phyloP scores from a whole-genome alignment of 352 stramenopile genomes.

The Phytophthora litchii region DNA sequence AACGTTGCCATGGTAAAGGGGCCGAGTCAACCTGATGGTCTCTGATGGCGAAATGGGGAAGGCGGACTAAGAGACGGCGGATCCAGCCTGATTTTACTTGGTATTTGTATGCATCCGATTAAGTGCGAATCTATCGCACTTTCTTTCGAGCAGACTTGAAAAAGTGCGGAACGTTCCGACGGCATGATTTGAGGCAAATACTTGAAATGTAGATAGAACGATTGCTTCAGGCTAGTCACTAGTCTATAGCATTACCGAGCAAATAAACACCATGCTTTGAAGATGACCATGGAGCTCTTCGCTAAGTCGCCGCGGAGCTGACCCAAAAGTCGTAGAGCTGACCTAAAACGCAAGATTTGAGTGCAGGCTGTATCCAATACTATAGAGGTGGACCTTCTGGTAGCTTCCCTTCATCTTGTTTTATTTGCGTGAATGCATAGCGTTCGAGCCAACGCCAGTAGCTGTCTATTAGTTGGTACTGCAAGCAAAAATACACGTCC shows the following conservation, averaged over 20 bases:
- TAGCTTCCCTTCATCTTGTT: conserved; percentile 39
- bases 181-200: neutral
- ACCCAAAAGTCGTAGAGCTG: too few relatives aligned
- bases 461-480: conserved; percentile 17
- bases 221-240: too few relatives aligned
- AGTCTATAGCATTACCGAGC: too few relatives aligned
- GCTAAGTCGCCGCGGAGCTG: neutral
- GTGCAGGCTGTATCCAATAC: neutral
- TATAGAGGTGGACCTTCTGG: conserved; percentile 46
- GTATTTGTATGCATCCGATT: neutral
- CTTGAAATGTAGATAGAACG: too few relatives aligned
- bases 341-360: neutral
- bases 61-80: conserved; percentile 1
- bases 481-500: conserved; percentile 1
- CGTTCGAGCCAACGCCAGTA: conserved; percentile 14
- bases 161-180: conserved; percentile 24
- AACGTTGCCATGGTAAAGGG: conserved; percentile 21
- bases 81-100: conserved; percentile 20
- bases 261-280: too few relatives aligned
- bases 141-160: conserved; percentile 16
- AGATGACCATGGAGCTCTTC: neutral
- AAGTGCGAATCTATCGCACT: neutral
- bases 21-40: conserved; percentile 3
- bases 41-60: conserved; percentile 11
- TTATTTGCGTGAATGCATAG: conserved; percentile 17